Conservation (phyloP, 1,139 yeast genomes). For the Pichia terricola region DNA sequence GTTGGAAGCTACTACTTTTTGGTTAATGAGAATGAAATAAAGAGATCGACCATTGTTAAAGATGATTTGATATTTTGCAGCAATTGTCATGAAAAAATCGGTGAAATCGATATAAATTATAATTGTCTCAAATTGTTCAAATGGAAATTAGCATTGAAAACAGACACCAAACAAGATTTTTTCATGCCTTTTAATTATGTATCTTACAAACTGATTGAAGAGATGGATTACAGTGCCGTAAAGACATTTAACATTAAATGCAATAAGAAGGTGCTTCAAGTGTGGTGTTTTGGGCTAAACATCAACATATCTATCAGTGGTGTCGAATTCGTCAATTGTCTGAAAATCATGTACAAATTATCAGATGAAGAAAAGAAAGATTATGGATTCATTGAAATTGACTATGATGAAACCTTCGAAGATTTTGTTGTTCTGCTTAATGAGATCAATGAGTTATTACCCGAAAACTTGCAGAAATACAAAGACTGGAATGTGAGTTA, state of each 20-base stretch:
- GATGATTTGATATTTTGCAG: constrained; percentile 2
- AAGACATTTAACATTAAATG: constrained; percentile 17
- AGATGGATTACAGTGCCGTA: constrained; percentile 22
- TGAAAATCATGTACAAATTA: constrained; percentile 30
- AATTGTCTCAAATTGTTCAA: constrained; percentile 38
- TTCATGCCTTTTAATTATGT: constrained; percentile 18
- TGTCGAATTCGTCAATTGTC: constrained; percentile 21
- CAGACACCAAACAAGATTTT: background rate
- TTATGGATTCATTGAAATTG: constrained; percentile 16
- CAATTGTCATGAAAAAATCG: constrained; percentile 13
- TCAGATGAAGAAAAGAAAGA: background rate
- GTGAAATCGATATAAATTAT: constrained; percentile 19
- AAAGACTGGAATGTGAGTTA: constrained; percentile 22
- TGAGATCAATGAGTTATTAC: constrained; percentile 23
- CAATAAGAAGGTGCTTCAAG: constrained; percentile 16
- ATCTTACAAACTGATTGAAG: constrained; percentile 19
- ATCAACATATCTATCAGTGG: constrained; percentile 23
- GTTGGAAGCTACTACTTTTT: constrained; percentile 54
- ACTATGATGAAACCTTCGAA: constrained; percentile 18
- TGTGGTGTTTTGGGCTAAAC: constrained; percentile 57
- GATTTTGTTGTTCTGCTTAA: constrained; percentile 24
- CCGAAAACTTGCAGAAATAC: constrained; percentile 20
- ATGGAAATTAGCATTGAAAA: constrained; percentile 44
- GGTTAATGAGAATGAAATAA: constrained; percentile 26
- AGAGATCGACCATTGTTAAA: background rate